Evolutionary conservation across 257 asterid genomes (phyloP), one percentile per base, ranked within the genome.

Genomic region (Scutellaria minor): DNA sequence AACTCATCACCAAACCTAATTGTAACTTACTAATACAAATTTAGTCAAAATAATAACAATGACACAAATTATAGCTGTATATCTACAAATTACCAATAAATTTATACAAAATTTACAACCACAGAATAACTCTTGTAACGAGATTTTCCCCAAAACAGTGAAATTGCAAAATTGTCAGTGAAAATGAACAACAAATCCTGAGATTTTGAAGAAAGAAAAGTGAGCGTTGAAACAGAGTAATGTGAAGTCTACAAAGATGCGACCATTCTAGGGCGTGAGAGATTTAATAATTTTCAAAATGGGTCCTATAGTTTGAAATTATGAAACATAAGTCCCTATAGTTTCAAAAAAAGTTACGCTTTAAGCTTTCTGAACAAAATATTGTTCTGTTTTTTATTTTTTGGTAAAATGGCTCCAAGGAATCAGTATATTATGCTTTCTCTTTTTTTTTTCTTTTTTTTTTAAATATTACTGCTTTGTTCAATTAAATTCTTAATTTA

Each of bases 1-100:
- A 84, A 85, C 80, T 82, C 98, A 93, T 93, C 85, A n/a, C 79
- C 63, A 72, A 79, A 59, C 90, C 86, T 82, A 81, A 50, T 27
- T 41, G 57, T 52, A 62, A 41, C 77, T 66, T 55, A 54, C 61
- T 45, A 56, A 64, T 58, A 75, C 65, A 74, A 45, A 70, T 73
- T 68, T 9, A 70, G 52, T 45, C 69, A 58, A 61, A 31, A 70
- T 51, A 66, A 73, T 75, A 52, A 83, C 18, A 64, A 53, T 12
- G 37, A 12, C 18, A 44, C 72, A 74, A 79, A 81, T 57, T 66
- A 27, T 48, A 63, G 54, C 73, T 61, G 51, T 58, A 75, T 76
- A 58, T 67, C 57, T 52, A 60, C 61, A 13, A 37, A 66, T 14
- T 27, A 35, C 78, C 37, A 52, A 61, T 8, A 63, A 77, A 18